Evolutionary conservation across 345 rosid genomes (phyloP).

Genomic region (Lepidium sativum): DNA sequence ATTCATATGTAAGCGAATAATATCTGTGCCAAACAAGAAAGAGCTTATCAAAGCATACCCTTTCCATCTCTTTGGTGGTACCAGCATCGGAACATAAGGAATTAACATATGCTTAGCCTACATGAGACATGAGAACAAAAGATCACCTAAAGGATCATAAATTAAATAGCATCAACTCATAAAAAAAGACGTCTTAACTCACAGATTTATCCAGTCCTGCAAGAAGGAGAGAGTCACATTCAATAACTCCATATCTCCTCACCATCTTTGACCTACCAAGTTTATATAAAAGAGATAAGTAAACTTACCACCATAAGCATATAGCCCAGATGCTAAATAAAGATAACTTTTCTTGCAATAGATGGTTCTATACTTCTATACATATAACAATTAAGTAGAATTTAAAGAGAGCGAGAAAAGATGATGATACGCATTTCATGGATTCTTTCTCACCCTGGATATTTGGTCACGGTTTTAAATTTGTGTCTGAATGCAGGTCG

Average conservation of each 20-base stretch:
- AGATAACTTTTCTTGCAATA: neutral
- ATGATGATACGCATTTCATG: neutral
- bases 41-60: conserved; percentile 46
- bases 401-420: neutral
- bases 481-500: conserved; percentile 91
- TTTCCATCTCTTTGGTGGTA: conserved; percentile 96
- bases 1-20: neutral
- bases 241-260: conserved; percentile 78
- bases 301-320: neutral
- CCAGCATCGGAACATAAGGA: conserved; percentile 93
- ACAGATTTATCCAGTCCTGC: conserved; percentile 74
- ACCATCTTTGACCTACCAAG: conserved; percentile 48
- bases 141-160: conserved; percentile 18
- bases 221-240: conserved; percentile 73
- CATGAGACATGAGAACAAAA: conserved; percentile 15
- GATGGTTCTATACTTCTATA: neutral
- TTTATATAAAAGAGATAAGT: neutral
- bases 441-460: conserved; percentile 47
- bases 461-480: conserved; percentile 44
- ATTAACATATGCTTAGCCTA: conserved; percentile 90
- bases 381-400: neutral
- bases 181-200: conserved; percentile 32
- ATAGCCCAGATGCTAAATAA: neutral
- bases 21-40: too few species aligned
- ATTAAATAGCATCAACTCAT: neutral